Evolutionary conservation across 2,329 filamentous ascomycete species (phyloP).

Genomic region (Graphilbum fragrans): DNA sequence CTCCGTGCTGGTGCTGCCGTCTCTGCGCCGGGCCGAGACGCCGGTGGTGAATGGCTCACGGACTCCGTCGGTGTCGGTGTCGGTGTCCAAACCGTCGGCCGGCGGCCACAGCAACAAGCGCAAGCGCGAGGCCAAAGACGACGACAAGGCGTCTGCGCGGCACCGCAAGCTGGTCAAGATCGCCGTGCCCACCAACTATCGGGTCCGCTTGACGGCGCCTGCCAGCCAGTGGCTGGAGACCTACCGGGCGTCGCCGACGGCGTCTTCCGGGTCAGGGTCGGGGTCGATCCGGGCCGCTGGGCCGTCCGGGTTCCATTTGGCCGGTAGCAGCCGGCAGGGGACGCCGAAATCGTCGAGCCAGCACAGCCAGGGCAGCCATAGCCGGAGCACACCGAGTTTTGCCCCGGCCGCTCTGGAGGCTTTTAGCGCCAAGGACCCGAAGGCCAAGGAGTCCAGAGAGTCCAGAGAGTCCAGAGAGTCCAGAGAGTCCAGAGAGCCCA

Average conservation of each 20-base stretch:
- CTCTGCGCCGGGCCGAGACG: too few species aligned
- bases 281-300: constrained; percentile 5
- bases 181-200: constrained; percentile 6
- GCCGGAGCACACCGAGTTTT: too few species aligned
- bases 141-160: constrained; percentile 6
- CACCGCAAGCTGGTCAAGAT: constrained; percentile 16
- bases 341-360: not conserved
- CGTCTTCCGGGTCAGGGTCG: not conserved
- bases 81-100: too few species aligned
- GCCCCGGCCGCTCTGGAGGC: too few species aligned
- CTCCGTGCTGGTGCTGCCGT: too few species aligned
- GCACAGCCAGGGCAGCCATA: not conserved
- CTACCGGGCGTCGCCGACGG: not conserved
- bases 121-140: constrained; percentile 16
- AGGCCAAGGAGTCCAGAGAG: too few species aligned
- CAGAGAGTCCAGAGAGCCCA: not conserved
- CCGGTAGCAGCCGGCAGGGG: not conserved
- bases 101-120: constrained; percentile 15
- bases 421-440: too few species aligned
- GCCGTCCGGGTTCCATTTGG: not conserved
- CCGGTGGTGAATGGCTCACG: not conserved
- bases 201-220: constrained; percentile 6
- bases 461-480: too few species aligned
- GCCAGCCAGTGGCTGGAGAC: constrained; percentile 9
- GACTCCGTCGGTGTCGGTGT: constrained; percentile 4